phyloP scores from a whole-genome alignment of 345 rosid species.

The Brassica incana region DNA sequence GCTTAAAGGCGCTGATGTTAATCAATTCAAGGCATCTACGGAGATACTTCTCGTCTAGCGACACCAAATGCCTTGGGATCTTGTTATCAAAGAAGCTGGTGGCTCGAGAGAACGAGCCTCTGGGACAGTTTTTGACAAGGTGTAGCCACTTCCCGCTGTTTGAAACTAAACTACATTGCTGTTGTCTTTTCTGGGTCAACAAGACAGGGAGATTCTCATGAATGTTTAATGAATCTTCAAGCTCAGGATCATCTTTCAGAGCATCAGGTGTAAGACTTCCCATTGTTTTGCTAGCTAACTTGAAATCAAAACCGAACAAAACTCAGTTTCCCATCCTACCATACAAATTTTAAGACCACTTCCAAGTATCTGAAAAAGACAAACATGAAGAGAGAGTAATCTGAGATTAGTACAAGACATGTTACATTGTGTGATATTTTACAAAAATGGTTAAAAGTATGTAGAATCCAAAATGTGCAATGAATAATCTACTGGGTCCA shows the following conservation, averaged over 20 bases:
- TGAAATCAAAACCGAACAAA: conserved; percentile 18
- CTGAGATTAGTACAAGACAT: not conserved
- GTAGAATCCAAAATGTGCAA: not conserved
- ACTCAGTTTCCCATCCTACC: conserved; percentile 32
- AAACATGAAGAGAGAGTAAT: conserved; percentile 6
- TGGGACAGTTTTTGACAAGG: conserved; percentile 47
- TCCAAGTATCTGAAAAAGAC: conserved; percentile 25
- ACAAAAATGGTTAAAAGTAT: not conserved
- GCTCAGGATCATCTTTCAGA: conserved; percentile 45
- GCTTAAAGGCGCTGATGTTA: conserved; percentile 53
- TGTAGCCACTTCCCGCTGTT: conserved; percentile 53
- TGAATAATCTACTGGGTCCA: not conserved
- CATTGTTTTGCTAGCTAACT: conserved; percentile 44
- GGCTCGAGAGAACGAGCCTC: conserved; percentile 49
- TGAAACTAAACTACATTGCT: conserved; percentile 43
- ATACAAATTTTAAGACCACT: not conserved
- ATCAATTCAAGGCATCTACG: conserved; percentile 70
- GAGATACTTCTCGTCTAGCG: conserved; percentile 73
- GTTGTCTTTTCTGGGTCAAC: conserved; percentile 47
- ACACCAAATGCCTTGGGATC: conserved; percentile 74
- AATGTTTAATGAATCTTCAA: conserved; percentile 46
- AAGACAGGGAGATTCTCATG: conserved; percentile 35
- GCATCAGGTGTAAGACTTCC: conserved; percentile 41
- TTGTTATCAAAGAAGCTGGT: conserved; percentile 48
- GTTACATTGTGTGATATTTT: not conserved